Conservation (phyloP, 2,329 filamentous ascomycete genomes). For the Hypoxylon sp. region DNA sequence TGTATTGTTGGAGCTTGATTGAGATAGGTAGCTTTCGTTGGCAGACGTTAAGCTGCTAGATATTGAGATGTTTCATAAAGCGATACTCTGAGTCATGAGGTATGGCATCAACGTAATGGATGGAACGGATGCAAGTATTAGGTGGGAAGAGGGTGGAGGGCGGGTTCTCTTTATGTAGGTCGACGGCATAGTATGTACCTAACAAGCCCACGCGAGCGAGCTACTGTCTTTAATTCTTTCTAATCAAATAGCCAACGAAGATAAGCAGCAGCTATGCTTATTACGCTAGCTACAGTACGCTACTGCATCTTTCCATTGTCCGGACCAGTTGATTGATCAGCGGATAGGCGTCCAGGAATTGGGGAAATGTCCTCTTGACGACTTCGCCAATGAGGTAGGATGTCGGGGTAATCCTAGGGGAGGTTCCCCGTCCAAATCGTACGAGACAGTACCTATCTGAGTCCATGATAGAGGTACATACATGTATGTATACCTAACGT, state of each 20-base stretch:
- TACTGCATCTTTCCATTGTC: conserved; percentile 35
- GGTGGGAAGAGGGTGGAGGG: conserved; percentile 15
- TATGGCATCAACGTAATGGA: not conserved
- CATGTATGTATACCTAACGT: not conserved
- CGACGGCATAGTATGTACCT: not conserved
- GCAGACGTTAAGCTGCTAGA: conserved; percentile 3
- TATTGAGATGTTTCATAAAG: conserved; percentile 18
- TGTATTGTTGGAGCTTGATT: conserved; percentile 1
- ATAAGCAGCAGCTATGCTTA: conserved; percentile 9
- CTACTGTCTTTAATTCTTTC: conserved; percentile 7
- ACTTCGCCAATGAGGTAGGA: conserved; percentile 48
- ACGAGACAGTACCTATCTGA: conserved; percentile 7
- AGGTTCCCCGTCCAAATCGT: conserved; percentile 30
- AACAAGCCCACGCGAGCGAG: conserved; percentile 32
- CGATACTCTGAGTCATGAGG: conserved; percentile 2
- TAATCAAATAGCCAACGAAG: conserved; percentile 30
- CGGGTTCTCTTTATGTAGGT: conserved; percentile 33
- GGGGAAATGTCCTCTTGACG: conserved; percentile 41
- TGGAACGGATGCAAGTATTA: not conserved
- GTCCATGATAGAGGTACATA: conserved; percentile 3
- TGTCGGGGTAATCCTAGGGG: conserved; percentile 37
- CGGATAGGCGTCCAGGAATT: conserved; percentile 14
- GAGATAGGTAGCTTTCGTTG: not conserved
- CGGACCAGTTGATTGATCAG: conserved; percentile 37
- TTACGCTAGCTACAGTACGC: conserved; percentile 24